Evolutionary conservation across 2,329 filamentous ascomycete genomes (phyloP), one percentile per base, ranked within the genome.

Genomic region (Juglanconis juglandina): DNA sequence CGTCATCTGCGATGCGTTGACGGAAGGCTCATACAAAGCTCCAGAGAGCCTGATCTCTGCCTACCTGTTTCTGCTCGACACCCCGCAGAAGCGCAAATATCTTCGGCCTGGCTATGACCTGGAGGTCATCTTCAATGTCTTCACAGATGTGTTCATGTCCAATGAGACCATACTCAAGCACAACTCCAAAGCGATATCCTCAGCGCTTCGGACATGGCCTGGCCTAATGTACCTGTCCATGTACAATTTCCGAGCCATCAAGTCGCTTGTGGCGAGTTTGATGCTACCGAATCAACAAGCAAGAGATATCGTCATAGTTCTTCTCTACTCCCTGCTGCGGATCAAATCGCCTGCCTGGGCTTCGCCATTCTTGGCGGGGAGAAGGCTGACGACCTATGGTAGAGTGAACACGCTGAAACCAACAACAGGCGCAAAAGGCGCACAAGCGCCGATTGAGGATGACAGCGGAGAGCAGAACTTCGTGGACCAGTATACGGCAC

Each of bases 271-370:
- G 53, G 79, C 81, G n/a, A 86, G 84, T 65, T 79, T 89, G 70
- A 78, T 85, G 49, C 73, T 87, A 9, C 85, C 86, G 0, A 83
- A 79, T 57, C 74, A 80, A 5, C 70, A 74, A 0, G 81, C 87
- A 52, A 78, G 84, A 53, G 92, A 96, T 69, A 88, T 93, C 1
- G 87, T 97, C 17, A 81, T 99, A 63, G 95, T 99, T 71, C 79
- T 99, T 11, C 76, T 99, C 17, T 97, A 96, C 69, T 81, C 82
- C 0, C 72, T 88, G 3, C 75, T 99, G 55, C 87, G 94, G 41
- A 97, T 99, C 70, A 98, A 98, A 67, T 89, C 93, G 61, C 87
- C 95, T 48, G 88, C 92, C 8, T 99, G 95, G 95, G 96, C 95
- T 7, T 93, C 92, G 0, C 96, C 94, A 0, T 99, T 96, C 72